phyloP scores from a whole-genome alignment of 2,329 filamentous ascomycete genomes.

The Fusarium circinatum region DNA sequence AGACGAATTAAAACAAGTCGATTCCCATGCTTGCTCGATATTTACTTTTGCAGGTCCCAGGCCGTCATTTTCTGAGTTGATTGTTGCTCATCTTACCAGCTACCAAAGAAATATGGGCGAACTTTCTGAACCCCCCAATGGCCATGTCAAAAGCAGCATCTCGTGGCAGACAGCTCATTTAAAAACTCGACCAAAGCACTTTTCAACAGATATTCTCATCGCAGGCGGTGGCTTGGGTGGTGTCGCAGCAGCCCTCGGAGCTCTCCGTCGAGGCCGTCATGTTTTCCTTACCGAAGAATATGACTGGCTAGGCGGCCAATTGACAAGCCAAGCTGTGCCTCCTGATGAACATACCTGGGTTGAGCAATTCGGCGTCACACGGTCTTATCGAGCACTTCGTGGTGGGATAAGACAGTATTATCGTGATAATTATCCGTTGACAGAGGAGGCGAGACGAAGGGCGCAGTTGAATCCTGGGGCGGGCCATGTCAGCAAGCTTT shows the following conservation, averaged over 20 bases:
- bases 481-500: conserved; percentile 45
- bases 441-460: conserved; percentile 37
- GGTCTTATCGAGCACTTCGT: conserved; percentile 40
- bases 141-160: neutral
- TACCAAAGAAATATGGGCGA: conserved; percentile 15
- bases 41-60: neutral
- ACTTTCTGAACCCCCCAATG: neutral
- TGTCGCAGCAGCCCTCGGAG: conserved; percentile 43
- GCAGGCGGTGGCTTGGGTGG: conserved; percentile 42
- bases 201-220: conserved; percentile 40
- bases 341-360: conserved; percentile 46
- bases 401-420: conserved; percentile 43
- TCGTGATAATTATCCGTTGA: conserved; percentile 42
- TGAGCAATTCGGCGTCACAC: conserved; percentile 44
- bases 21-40: neutral
- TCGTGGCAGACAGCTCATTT: conserved; percentile 19
- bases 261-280: conserved; percentile 35
- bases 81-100: neutral
- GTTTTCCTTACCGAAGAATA: conserved; percentile 44
- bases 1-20: conserved; percentile 4
- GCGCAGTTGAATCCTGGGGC: conserved; percentile 43
- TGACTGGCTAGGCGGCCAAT: conserved; percentile 44
- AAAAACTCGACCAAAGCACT: neutral
- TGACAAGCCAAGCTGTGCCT: conserved; percentile 44
- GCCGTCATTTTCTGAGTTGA: neutral